Base-by-base conservation (phyloP, 225 moss, liverwort and hornwort species). In the Sphagnum contortum region DNA sequence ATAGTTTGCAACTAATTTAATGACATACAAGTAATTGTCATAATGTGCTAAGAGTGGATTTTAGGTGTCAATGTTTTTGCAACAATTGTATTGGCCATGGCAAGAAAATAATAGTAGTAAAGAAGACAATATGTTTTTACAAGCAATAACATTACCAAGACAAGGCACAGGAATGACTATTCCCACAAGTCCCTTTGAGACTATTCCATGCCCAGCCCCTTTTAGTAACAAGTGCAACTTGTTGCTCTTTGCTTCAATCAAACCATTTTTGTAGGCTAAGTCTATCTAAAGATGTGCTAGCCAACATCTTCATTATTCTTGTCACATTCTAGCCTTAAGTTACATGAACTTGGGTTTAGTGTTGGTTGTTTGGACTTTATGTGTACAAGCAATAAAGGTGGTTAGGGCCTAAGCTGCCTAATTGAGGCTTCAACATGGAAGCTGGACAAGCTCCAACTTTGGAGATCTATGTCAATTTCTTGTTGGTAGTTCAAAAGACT, bases 11-110 rank as follows among this genome's bases (percentile, higher is more conserved):
- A 29, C 29, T 29, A 29, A 29, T 29, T 29, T 29, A 9, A 53
- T 48, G 45, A 44, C 9, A 7, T 4, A 50, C 47, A 6, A 62
- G 60, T 44, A 51, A 3, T 4, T 44, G 57, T 59, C 68, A 50
- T 10, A 70, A 70, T 44, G 56, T 73, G 1, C 29, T 76, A 52
- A 73, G 68, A 44, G 66, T 73, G 47, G 62, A 57, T 62, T 50
- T 61, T 73, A 77, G 76, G 74, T 77, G 56, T 60, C 76, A 47
- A 69, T 57, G 72, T 76, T 70, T 29, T 73, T 83, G 50, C 73
- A 81, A 74, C 73, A 77, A 60, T 64, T 76, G 60, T 95, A 92
- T 67, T 95, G 95, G 95, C 95, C 95, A 48, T 95, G 95, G 95
- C 88, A 86, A 64, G 80, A 88, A 45, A 72, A 79, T 66, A 82